Evolutionary conservation across 2,329 filamentous ascomycete species (phyloP).

Genomic region (Penicillium oxalicum): DNA sequence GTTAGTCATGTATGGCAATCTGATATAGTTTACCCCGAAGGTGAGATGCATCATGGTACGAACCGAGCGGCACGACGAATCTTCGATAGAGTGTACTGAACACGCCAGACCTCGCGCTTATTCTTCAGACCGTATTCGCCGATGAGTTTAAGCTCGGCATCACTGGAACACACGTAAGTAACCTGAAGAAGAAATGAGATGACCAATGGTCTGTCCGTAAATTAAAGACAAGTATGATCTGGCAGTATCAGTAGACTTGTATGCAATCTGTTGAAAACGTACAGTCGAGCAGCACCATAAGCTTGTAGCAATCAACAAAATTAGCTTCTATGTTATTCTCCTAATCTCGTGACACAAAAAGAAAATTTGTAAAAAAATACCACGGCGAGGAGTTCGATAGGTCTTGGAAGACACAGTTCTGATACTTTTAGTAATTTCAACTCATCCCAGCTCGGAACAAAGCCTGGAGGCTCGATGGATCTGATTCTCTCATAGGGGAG

Average conservation of each 20-base stretch:
- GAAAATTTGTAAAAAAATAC: background rate
- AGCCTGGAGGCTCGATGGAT: background rate
- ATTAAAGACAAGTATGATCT: background rate
- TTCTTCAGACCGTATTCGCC: background rate
- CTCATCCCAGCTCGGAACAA: background rate
- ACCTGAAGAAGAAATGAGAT: too few species aligned
- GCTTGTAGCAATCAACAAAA: background rate
- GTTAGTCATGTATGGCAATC: too few species aligned
- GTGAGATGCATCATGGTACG: background rate
- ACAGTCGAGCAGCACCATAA: conserved; percentile 1
- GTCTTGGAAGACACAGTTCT: background rate
- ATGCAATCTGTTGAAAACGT: background rate
- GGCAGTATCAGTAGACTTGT: too few species aligned
- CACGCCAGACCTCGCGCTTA: background rate
- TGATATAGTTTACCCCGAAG: background rate
- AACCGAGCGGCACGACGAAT: conserved; percentile 1
- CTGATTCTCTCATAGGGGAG: too few species aligned
- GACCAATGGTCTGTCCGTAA: too few species aligned
- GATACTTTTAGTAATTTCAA: background rate
- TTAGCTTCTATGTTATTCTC: too few species aligned
- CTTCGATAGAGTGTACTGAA: background rate
- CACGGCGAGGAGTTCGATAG: background rate
- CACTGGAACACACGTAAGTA: background rate
- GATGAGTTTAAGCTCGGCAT: background rate
- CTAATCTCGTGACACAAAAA: background rate